Base-by-base conservation (phyloP, 495 filamentous ascomycete genomes). In the Podospora didyma region DNA sequence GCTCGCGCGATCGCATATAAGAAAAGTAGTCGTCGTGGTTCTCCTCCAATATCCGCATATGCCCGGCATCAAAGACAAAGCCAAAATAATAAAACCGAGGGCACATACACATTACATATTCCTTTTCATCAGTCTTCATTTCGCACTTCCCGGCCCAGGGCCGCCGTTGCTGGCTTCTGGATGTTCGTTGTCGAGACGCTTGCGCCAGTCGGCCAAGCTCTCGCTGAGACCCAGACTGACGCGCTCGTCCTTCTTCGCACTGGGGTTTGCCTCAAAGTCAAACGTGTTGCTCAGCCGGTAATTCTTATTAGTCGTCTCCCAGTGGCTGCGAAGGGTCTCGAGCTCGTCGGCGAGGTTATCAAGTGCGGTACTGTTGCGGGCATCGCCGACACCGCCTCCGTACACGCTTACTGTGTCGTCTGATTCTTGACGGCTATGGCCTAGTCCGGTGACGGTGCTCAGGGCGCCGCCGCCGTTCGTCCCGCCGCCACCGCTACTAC, bases 231-330 rank as follows among this genome's bases (percentile, higher is more conserved):
- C 75, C 22, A 71, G 62, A 28, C 69, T 72, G 16, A 69, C 67
- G 3, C 67, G 73, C 5, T 76, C 79, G 19, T 81, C 80, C 59
- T 77, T 82, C 49, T 79, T 84, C 53, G 48, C 21, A 49, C 79
- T 73, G 22, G 82, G 49, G 56, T 51, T 57, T 11, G 58, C 77
- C 58, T 96, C 92, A 58, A 94, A 88, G 65, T 96, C 93, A 64
- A 96, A 93, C 14, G 83, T 76, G 61, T 85, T 92, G 69, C 89
- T 93, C 45, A 96, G 75, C 16, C 93, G 86, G 67, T 97, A 96
- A 60, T 88, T 93, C 71, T 92, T 92, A 73, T 92, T 96, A 41
- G 91, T 96, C 46, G 87, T 87, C 71, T 97, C 92, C 93, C 95
- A 97, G 57, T 96, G 94, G 31, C 76, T 86, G 31, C 93, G 86